Percentiles rank a stretch among this genome's conserved stretches.
Conservation (phyloP, 75 land plant genomes). For the Cunninghamia lanceolata region DNA sequence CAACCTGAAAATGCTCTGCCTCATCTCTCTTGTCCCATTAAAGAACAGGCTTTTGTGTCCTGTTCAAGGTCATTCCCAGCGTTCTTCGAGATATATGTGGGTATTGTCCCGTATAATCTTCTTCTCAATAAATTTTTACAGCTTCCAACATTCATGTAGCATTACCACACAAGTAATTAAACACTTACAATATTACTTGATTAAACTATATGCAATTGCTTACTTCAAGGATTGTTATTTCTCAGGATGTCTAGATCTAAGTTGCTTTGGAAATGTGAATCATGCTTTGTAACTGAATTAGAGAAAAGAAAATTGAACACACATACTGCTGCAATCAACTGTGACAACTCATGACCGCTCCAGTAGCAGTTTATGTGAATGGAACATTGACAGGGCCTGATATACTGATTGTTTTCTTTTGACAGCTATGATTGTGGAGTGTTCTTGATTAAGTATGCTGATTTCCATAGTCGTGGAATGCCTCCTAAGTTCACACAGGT, state of each 20-base stretch:
- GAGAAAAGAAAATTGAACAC: background rate
- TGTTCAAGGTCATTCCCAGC: background rate
- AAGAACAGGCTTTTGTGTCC: background rate
- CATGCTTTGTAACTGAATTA: background rate
- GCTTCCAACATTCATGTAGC: background rate
- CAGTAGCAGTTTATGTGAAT: background rate
- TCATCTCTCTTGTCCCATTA: background rate
- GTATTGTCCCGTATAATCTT: background rate
- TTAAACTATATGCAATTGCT: background rate
- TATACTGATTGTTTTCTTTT: background rate
- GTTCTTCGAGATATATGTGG: background rate
- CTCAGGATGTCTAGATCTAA: background rate
- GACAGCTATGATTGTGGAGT: constrained; percentile 10
- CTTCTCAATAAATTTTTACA: background rate
- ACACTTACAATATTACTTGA: background rate
- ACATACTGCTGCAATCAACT: background rate
- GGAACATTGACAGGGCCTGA: background rate
- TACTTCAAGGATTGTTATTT: background rate
- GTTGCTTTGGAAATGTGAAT: background rate
- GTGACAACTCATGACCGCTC: background rate
- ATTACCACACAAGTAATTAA: background rate
- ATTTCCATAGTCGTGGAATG: background rate
- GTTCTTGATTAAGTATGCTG: constrained; percentile 7
- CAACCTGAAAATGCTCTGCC: background rate
- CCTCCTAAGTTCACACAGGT: constrained; percentile 1